A percentile compares a stretch with the other conserved stretches of the same genome.
Conservation (phyloP, 208 protist species). For the Crithidia thermophila region DNA sequence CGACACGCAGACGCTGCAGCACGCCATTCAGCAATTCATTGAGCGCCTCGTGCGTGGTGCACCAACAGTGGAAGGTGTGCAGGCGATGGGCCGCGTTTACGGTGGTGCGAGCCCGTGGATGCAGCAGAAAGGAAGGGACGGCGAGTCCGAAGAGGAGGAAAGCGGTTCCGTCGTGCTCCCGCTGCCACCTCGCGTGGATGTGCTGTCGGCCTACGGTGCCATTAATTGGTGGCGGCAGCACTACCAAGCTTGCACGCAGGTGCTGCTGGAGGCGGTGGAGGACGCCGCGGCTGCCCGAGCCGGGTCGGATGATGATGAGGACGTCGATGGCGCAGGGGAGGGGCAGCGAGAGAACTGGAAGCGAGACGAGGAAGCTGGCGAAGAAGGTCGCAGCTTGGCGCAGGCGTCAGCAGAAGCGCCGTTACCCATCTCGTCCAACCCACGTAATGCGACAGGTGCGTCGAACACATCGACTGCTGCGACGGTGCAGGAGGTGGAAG, state of each 20-base stretch:
- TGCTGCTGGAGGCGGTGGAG: slow-evolving; percentile 49
- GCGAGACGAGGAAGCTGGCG: background rate
- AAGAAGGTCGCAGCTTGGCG: background rate
- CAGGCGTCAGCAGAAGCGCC: background rate
- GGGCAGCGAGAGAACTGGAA: no score
- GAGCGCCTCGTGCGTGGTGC: slow-evolving; percentile 27
- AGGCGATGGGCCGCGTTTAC: background rate
- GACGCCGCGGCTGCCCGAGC: slow-evolving; percentile 7
- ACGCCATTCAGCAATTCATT: slow-evolving; percentile 24
- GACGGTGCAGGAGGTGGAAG: background rate
- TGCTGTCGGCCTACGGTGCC: slow-evolving; percentile 34
- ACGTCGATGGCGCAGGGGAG: slow-evolving; percentile 1
- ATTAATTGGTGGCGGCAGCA: slow-evolving; percentile 60
- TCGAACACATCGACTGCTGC: background rate
- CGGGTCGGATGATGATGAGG: background rate
- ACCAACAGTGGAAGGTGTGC: background rate
- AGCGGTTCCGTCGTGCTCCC: background rate
- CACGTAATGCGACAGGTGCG: background rate
- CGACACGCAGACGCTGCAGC: slow-evolving; percentile 31
- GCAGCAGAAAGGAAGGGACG: background rate
- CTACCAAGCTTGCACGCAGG: slow-evolving; percentile 58
- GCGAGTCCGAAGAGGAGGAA: background rate
- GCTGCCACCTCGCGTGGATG: slow-evolving; percentile 49
- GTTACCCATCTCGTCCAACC: background rate
- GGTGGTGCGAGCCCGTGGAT: background rate